Evolutionary conservation across 306 rosid genomes (phyloP), one percentile per base, ranked within the genome.

Genomic region (Hylodesmum podocarpum): DNA sequence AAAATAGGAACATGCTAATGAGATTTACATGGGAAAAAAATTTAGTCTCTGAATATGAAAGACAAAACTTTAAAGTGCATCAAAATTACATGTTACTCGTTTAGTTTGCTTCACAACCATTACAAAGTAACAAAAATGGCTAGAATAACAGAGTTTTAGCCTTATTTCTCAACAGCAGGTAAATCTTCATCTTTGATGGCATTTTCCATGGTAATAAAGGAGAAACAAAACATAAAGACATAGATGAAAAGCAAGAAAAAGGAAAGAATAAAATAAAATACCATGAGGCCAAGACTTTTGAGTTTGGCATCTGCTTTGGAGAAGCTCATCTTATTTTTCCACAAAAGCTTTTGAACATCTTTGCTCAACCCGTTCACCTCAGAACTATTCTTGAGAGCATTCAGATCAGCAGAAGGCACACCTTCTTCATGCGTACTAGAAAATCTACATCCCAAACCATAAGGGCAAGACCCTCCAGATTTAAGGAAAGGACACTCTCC

Each of bases 261-360:
- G 28, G 12, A 49, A 16, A 58, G 62, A 54, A 25, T 3, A 33
- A 19, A 24, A 51, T 19, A 59, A 75, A 18, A 50, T 89, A 95
- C 97, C 92, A 40, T 4, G 59, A 95, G 96, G 66, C 96, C 95
- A 80, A 92, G 97, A 66, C 54, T 82, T 78, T 68, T 90, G 76
- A 95, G 97, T 46, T 81, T 81, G 57, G 92, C 85, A 72, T 90
- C 96, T 8, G 98, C 93, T 80, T 92, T 92, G 9, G 95, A 86
- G 63, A 86, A 95, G 50, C 25, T 78, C 91, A 89, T 85, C 78
- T 92, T 92, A 69, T 90, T 90, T 86, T 95, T 95, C 97, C 98
- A 90, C 77, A 95, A 81, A 76, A 95, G 96, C 83, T 80, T 95
- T 18, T 95, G 98, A 73, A 88, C 83, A 80, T 89, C 89, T 87